A percentile compares a stretch with the other conserved stretches of the same genome.
Conservation (phyloP, 2,329 filamentous ascomycete species). For the Aspergillus piperis region DNA sequence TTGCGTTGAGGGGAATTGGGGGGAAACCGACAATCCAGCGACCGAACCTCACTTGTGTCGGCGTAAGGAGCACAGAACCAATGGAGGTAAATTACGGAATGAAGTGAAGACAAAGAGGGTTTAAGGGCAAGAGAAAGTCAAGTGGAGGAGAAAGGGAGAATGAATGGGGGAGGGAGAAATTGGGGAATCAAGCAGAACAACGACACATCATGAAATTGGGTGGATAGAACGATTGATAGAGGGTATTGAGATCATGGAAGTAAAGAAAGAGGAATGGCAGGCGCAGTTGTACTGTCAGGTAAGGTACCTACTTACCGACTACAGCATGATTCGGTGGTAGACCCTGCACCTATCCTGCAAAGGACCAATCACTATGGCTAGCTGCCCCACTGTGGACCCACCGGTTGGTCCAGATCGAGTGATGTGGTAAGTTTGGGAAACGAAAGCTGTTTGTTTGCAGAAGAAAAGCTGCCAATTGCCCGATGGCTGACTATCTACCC, state of each 20-base stretch:
- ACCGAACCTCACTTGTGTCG: neutral
- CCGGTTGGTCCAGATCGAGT: constrained; percentile 6
- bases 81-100: constrained; percentile 1
- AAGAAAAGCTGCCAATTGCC: neutral
- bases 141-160: neutral
- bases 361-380: neutral
- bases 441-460: neutral
- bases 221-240: neutral
- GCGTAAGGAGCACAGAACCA: neutral
- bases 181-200: neutral
- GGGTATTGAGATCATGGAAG: neutral
- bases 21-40: neutral
- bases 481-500: neutral
- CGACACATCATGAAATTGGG: constrained; percentile 1
- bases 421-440: neutral
- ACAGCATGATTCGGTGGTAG: neutral
- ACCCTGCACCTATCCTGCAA: neutral
- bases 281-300: neutral
- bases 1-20: neutral
- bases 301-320: neutral
- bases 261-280: neutral
- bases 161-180: neutral
- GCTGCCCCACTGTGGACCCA: neutral
- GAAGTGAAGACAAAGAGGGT: neutral
- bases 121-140: neutral